A percentile compares a stretch with the other conserved stretches of the same genome.
phyloP scores from a whole-genome alignment of 2,329 filamentous ascomycete genomes.

The Atkinsonella hypoxylon region DNA sequence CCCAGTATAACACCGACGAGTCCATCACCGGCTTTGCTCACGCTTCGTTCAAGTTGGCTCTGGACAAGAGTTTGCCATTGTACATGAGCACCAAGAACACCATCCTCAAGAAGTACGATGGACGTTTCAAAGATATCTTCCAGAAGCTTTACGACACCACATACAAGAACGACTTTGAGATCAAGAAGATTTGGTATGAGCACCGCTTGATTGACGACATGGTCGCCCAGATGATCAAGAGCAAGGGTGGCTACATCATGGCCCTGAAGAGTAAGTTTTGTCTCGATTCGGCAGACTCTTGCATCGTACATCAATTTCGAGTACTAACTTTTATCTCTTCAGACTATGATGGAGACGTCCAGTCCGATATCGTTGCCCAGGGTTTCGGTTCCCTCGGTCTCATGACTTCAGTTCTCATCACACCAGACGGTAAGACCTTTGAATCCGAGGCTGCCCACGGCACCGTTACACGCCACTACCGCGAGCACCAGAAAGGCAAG shows the following conservation, averaged over 20 bases:
- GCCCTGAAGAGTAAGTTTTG: slow-evolving; percentile 79
- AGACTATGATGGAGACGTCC: slow-evolving; percentile 99
- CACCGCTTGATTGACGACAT: slow-evolving; percentile 98
- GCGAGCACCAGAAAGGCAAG: slow-evolving; percentile 95
- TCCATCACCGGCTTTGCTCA: slow-evolving; percentile 92
- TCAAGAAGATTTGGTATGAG: slow-evolving; percentile 96
- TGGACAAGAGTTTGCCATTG: slow-evolving; percentile 77
- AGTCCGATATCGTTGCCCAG: slow-evolving; percentile 96
- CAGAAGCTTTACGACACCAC: slow-evolving; percentile 84
- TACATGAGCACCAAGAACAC: slow-evolving; percentile 99
- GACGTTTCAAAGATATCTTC: slow-evolving; percentile 99
- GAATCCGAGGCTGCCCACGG: slow-evolving; percentile 97
- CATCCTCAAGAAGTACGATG: slow-evolving; percentile 97
- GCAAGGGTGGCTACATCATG: slow-evolving; percentile 89
- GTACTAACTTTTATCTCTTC: slow-evolving; percentile 1
- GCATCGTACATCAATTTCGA: background rate
- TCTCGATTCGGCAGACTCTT: background rate
- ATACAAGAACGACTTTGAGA: slow-evolving; percentile 83
- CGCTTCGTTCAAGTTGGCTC: slow-evolving; percentile 88
- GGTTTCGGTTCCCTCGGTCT: slow-evolving; percentile 96
- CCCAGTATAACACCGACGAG: slow-evolving; percentile 97
- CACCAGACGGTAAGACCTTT: slow-evolving; percentile 91
- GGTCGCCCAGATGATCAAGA: slow-evolving; percentile 99
- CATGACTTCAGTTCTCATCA: slow-evolving; percentile 97
- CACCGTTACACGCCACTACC: slow-evolving; percentile 96